Evolutionary conservation across 176 grass and related monocot species (phyloP).

Genomic region (Puccinellia tenuiflora): DNA sequence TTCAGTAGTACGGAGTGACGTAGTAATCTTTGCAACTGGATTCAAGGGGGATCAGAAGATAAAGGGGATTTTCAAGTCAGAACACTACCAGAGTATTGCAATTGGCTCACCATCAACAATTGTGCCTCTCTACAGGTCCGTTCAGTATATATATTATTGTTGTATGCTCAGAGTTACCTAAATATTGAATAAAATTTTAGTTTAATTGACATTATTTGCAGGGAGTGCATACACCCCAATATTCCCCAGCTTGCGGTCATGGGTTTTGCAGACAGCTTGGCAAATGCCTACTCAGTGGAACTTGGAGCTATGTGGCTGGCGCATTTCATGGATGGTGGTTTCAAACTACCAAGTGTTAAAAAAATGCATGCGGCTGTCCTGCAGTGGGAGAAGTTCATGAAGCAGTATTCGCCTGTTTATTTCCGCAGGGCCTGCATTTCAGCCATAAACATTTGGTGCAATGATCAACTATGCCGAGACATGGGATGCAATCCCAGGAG

Average conservation of each 20-base stretch:
- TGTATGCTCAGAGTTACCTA: background rate
- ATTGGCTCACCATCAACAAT: constrained; percentile 28
- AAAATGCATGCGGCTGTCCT: constrained; percentile 36
- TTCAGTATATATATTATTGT: background rate
- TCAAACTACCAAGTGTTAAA: constrained; percentile 36
- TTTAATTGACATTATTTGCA: background rate
- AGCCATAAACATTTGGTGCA: constrained; percentile 40
- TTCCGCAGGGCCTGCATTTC: constrained; percentile 43
- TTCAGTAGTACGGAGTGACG: background rate
- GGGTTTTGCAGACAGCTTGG: constrained; percentile 49
- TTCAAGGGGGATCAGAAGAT: background rate
- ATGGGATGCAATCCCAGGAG: constrained; percentile 54
- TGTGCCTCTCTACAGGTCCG: constrained; percentile 48
- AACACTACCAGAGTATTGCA: constrained; percentile 24
- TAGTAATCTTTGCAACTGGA: background rate
- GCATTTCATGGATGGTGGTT: constrained; percentile 46
- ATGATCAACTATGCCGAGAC: constrained; percentile 49
- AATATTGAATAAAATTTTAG: background rate
- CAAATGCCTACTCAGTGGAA: constrained; percentile 47
- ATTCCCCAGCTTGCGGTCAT: constrained; percentile 53
- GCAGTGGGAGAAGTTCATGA: constrained; percentile 60
- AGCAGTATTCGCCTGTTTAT: constrained; percentile 28
- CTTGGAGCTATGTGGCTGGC: constrained; percentile 42
- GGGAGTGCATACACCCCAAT: constrained; percentile 50
- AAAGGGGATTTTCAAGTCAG: background rate